phyloP scores from a whole-genome alignment of 306 rosid genomes.

The Leucaena leucocephala region DNA sequence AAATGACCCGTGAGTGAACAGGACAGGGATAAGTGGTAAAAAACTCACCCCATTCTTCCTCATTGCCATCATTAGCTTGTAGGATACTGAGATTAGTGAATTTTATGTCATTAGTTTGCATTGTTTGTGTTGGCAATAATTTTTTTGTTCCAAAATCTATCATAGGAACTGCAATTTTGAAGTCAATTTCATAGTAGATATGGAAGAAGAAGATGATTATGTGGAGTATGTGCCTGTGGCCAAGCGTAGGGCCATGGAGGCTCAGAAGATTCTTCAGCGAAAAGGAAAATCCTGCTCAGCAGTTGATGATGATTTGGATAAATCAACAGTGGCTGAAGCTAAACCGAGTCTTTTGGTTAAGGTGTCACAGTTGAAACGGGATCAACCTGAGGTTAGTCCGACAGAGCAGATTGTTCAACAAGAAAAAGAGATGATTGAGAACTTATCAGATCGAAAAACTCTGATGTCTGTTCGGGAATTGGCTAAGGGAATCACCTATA shows the following conservation, averaged over 20 bases:
- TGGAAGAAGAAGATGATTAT: conserved; percentile 77
- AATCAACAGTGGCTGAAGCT: conserved; percentile 54
- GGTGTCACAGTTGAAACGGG: conserved; percentile 83
- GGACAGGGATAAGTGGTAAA: not conserved
- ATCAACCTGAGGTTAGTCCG: conserved; percentile 78
- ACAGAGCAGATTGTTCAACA: conserved; percentile 83
- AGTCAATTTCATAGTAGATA: conserved; percentile 14
- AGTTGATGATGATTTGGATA: conserved; percentile 76
- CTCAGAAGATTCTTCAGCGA: conserved; percentile 80
- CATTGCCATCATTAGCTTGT: not conserved
- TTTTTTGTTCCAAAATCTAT: not conserved
- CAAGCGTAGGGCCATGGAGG: conserved; percentile 84
- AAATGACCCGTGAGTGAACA: not conserved
- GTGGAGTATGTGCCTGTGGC: conserved; percentile 84
- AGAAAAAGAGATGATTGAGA: conserved; percentile 92
- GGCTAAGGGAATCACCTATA: conserved; percentile 88
- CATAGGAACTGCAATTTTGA: not conserved
- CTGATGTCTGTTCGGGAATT: conserved; percentile 90
- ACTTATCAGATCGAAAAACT: conserved; percentile 79
- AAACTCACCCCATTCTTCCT: not conserved
- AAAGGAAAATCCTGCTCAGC: conserved; percentile 65
- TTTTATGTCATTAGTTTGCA: not conserved
- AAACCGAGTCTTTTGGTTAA: conserved; percentile 86
- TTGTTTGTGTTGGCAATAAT: not conserved
- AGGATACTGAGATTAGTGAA: not conserved